Evolutionary conservation across 1,139 yeast species (phyloP).

Genomic region (Sugiyamaella sp.): DNA sequence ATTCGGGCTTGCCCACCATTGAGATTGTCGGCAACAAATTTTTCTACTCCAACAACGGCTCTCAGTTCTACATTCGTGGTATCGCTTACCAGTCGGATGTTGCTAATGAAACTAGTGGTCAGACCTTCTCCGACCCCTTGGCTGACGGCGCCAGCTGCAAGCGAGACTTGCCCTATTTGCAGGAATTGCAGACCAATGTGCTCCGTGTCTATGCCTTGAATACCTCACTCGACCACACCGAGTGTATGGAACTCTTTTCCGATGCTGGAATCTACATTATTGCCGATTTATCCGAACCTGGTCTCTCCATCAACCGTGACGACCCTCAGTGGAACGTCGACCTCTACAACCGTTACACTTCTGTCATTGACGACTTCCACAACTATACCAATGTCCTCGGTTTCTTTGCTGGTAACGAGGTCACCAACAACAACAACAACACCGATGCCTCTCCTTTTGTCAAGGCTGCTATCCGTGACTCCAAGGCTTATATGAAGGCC

Average conservation of each 20-base stretch:
- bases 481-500: constrained; percentile 67
- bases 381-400: constrained; percentile 85
- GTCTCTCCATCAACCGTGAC: constrained; percentile 73
- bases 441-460: constrained; percentile 72
- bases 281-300: constrained; percentile 88
- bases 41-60: constrained; percentile 75
- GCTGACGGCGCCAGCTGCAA: constrained; percentile 68
- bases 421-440: constrained; percentile 76
- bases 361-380: constrained; percentile 78
- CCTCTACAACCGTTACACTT: constrained; percentile 48
- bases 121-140: constrained; percentile 64
- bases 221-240: constrained; percentile 78
- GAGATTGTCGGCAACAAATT: constrained; percentile 57
- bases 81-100: constrained; percentile 67
- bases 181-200: constrained; percentile 76
- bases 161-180: constrained; percentile 73
- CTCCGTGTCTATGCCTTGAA: constrained; percentile 87
- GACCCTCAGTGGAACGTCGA: constrained; percentile 72
- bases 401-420: constrained; percentile 94
- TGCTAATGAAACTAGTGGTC: constrained; percentile 51
- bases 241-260: constrained; percentile 88
- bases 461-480: constrained; percentile 82
- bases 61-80: constrained; percentile 82
- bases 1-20: constrained; percentile 38
- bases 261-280: constrained; percentile 90